Conservation (phyloP, 2,329 filamentous ascomycete genomes). For the Cladosporium sp. region DNA sequence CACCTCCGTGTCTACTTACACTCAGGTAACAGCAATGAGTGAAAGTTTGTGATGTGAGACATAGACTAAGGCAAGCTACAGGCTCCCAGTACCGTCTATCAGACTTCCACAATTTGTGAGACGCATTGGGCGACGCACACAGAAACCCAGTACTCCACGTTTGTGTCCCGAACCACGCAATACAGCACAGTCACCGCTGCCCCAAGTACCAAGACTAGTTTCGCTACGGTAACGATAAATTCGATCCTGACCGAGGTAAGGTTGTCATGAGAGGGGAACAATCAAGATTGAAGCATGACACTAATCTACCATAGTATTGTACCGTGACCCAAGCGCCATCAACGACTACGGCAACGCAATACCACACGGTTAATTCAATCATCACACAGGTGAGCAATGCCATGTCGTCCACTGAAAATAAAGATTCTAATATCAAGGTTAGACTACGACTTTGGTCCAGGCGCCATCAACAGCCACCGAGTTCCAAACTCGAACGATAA, state of each 20-base stretch:
- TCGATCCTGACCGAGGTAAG: slow-evolving; percentile 1
- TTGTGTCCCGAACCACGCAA: background rate
- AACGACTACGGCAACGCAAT: background rate
- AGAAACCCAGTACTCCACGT: background rate
- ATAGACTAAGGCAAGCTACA: background rate
- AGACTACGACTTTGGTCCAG: background rate
- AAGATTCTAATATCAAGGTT: background rate
- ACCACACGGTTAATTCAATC: background rate
- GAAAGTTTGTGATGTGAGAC: no score
- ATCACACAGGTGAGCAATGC: background rate
- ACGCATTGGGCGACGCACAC: slow-evolving; percentile 1
- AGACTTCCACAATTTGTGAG: background rate
- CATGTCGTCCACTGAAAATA: background rate
- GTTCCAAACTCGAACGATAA: background rate
- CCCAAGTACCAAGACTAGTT: background rate
- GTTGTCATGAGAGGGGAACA: background rate
- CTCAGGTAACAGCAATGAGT: background rate
- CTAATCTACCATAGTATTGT: background rate
- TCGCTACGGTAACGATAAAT: background rate
- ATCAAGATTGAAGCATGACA: background rate
- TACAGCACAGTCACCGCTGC: background rate
- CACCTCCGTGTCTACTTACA: slow-evolving; percentile 5
- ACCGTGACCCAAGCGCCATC: background rate
- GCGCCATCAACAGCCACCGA: background rate
- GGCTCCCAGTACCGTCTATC: slow-evolving; percentile 1